A percentile compares a stretch with the other conserved stretches of the same genome.
Conservation (phyloP, 2,329 filamentous ascomycete species). For the Emericellopsis cladophorae region DNA sequence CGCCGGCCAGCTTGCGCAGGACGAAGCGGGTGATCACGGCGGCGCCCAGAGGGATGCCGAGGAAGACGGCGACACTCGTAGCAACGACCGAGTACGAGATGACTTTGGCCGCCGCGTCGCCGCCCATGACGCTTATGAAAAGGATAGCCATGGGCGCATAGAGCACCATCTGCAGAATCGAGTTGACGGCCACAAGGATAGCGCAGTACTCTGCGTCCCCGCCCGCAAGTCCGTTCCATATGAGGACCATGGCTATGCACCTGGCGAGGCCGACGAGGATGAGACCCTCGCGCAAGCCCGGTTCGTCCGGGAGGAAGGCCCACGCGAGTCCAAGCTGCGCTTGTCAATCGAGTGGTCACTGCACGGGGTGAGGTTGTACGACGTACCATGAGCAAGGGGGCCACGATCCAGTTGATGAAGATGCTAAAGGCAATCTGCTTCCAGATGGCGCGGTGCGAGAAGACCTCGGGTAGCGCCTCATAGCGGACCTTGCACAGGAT, state of each 20-base stretch:
- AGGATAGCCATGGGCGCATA: constrained; percentile 58
- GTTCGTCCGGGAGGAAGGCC: constrained; percentile 50
- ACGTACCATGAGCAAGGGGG: constrained; percentile 66
- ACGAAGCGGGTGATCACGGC: constrained; percentile 63
- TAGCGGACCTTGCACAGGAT: constrained; percentile 79
- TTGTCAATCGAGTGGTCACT: neutral
- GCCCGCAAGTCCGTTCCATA: constrained; percentile 60
- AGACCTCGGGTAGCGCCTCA: constrained; percentile 57
- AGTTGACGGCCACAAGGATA: constrained; percentile 65
- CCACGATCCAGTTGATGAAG: constrained; percentile 71
- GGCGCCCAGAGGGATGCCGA: constrained; percentile 71
- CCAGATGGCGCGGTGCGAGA: constrained; percentile 54
- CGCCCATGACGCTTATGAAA: constrained; percentile 58
- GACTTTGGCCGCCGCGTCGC: constrained; percentile 16
- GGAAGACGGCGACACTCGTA: constrained; percentile 69
- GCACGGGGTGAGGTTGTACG: too few species aligned
- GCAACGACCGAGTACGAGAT: constrained; percentile 57
- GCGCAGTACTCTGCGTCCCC: constrained; percentile 77
- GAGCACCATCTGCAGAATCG: constrained; percentile 62
- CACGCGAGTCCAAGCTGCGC: constrained; percentile 51
- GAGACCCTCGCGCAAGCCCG: constrained; percentile 48
- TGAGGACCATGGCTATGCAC: constrained; percentile 73
- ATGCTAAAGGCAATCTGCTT: constrained; percentile 68
- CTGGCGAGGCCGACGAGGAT: constrained; percentile 75
- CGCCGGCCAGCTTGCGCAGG: constrained; percentile 40